Conservation (phyloP, 208 protist species). For the Trypanosoma grayi region DNA sequence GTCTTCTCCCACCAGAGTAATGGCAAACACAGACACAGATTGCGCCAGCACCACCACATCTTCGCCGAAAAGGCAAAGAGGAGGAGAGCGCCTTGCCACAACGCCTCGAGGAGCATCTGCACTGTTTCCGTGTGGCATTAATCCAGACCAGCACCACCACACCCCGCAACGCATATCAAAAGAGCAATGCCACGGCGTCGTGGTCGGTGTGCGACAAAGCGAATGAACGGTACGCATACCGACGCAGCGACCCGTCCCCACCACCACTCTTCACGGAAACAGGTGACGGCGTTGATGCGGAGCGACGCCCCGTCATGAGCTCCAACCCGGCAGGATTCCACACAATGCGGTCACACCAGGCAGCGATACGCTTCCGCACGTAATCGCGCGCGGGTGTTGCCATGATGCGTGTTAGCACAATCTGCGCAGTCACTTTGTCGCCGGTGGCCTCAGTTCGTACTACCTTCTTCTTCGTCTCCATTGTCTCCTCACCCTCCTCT, state of each 20-base stretch:
- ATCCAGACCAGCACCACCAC: too few species aligned
- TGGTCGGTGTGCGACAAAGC: slow-evolving; percentile 69
- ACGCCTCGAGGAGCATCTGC: too few species aligned
- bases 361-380: slow-evolving; percentile 49
- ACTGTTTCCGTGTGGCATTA: too few species aligned
- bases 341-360: slow-evolving; percentile 84
- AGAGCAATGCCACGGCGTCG: slow-evolving; percentile 50
- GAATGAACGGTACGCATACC: slow-evolving; percentile 55
- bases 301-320: slow-evolving; percentile 37
- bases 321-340: slow-evolving; percentile 76
- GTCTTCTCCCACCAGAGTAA: neutral
- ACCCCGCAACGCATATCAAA: slow-evolving; percentile 16
- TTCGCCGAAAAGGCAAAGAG: too few species aligned
- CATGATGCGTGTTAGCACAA: slow-evolving; percentile 7
- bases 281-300: slow-evolving; percentile 5
- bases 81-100: too few species aligned
- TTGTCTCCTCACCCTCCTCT: neutral
- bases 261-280: neutral
- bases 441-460: neutral
- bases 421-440: neutral
- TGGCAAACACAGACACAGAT: too few species aligned
- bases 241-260: neutral
- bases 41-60: too few species aligned
- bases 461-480: neutral
- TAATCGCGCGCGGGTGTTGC: slow-evolving; percentile 27